phyloP scores from a whole-genome alignment of 176 grass and related monocot species.

The Musa beccarii region DNA sequence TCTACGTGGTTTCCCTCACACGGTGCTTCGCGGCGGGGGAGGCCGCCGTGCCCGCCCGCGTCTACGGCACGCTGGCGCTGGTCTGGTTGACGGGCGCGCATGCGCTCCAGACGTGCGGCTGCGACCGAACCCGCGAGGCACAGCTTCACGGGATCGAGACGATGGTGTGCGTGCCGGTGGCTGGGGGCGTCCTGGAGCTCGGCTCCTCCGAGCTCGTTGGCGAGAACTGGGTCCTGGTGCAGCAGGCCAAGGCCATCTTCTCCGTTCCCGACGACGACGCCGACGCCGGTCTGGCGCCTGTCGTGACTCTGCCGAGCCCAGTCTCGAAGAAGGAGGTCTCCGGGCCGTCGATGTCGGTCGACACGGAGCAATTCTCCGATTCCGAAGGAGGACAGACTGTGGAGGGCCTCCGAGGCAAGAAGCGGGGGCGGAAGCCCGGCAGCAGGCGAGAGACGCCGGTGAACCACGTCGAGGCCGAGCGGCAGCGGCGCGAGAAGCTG shows the following conservation, averaged over 20 bases:
- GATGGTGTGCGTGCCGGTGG: constrained; percentile 24
- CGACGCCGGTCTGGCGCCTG: not conserved
- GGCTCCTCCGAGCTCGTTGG: constrained; percentile 20
- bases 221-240: constrained; percentile 17
- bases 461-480: constrained; percentile 42
- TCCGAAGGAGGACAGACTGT: not conserved
- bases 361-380: constrained; percentile 24
- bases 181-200: constrained; percentile 27
- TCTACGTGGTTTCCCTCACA: constrained; percentile 30
- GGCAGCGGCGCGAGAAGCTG: constrained; percentile 35
- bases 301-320: not conserved
- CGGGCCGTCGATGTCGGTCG: constrained; percentile 5
- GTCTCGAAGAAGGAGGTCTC: not conserved
- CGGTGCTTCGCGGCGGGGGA: constrained; percentile 20
- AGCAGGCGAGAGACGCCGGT: constrained; percentile 22
- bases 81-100: constrained; percentile 22
- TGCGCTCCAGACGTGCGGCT: constrained; percentile 4
- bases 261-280: not conserved
- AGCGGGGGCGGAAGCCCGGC: constrained; percentile 30
- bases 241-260: constrained; percentile 20
- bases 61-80: not conserved
- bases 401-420: constrained; percentile 14
- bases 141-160: constrained; percentile 27
- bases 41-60: not conserved
- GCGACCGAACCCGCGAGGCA: constrained; percentile 26